These are phyloP conservation scores for Cyclanthera cordifolia DNA, from an alignment of 306 rosid species.

Conservation along the genomic window DNA sequence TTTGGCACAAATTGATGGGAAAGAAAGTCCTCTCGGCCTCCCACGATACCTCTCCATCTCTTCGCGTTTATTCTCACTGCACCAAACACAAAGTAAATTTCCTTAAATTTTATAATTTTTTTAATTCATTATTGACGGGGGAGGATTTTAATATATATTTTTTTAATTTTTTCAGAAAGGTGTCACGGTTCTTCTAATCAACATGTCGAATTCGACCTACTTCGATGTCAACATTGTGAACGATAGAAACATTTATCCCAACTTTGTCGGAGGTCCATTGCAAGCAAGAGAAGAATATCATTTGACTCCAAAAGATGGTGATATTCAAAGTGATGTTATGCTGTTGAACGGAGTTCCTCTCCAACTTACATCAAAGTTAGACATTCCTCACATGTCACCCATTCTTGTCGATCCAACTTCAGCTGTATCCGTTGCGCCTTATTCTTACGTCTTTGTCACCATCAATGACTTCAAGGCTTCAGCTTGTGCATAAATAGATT, in stretches of 20 bases:
- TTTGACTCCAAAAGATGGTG: slow-evolving; percentile 44
- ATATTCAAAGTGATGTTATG: slow-evolving; percentile 37
- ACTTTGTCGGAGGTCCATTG: neutral
- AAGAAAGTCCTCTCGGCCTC: neutral
- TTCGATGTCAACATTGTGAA: slow-evolving; percentile 18
- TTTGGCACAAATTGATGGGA: slow-evolving; percentile 20
- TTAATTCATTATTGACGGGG: no score
- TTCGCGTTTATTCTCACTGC: slow-evolving; percentile 19
- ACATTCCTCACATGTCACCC: slow-evolving; percentile 38
- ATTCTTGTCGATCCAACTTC: slow-evolving; percentile 27
- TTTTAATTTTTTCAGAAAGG: slow-evolving; percentile 27
- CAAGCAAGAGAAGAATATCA: slow-evolving; percentile 46
- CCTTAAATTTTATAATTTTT: no score
- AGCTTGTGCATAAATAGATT: slow-evolving; percentile 26
- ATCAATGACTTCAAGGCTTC: slow-evolving; percentile 29
- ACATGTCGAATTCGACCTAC: slow-evolving; percentile 39
- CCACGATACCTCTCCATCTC: slow-evolving; percentile 6
- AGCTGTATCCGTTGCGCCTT: slow-evolving; percentile 21
- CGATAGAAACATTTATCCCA: slow-evolving; percentile 24
- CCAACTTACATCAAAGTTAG: slow-evolving; percentile 19
- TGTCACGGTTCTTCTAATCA: slow-evolving; percentile 36
- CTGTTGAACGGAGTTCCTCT: slow-evolving; percentile 42
- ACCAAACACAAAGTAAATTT: slow-evolving; percentile 15
- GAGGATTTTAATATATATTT: no score
- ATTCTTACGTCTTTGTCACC: slow-evolving; percentile 37